Conservation (phyloP, 805 yeast genomes). For the Groenewaldozyma salmanticensis region DNA sequence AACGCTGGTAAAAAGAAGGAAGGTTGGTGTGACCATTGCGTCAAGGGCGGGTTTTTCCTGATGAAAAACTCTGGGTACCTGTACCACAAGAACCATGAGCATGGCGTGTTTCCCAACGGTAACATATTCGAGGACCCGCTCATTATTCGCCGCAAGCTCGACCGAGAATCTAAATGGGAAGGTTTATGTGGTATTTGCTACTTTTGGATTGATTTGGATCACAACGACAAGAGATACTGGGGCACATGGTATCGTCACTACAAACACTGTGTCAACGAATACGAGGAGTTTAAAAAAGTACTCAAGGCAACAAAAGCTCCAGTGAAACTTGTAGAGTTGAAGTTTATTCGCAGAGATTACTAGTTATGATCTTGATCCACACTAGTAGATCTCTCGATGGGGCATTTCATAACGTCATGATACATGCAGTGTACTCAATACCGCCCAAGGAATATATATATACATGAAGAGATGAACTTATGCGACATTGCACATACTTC, state of each 20-base stretch:
- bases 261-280: conserved; percentile 18
- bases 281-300: conserved; percentile 16
- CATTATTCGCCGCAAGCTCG: conserved; percentile 15
- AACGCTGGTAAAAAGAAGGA: conserved; percentile 13
- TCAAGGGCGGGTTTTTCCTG: conserved; percentile 11
- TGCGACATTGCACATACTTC: too few species aligned
- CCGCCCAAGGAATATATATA: too few species aligned
- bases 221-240: conserved; percentile 15
- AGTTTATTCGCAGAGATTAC: too few species aligned
- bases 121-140: conserved; percentile 19
- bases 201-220: conserved; percentile 21
- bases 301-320: conserved; percentile 17
- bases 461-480: too few species aligned
- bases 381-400: too few species aligned
- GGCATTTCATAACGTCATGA: too few species aligned
- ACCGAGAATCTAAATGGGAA: conserved; percentile 17
- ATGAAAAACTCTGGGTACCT: conserved; percentile 19
- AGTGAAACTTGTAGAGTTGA: conserved; percentile 14
- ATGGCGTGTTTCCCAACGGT: conserved; percentile 19
- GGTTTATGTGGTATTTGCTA: conserved; percentile 21
- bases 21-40: conserved; percentile 20
- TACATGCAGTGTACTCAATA: too few species aligned
- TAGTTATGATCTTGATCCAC: background rate
- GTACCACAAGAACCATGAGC: conserved; percentile 21
- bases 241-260: conserved; percentile 22